Percentiles rank a stretch among this genome's conserved stretches.
These are phyloP conservation scores for Fraxinus cuspidata DNA, from an alignment of 257 asterid species.

Conservation along the genomic window DNA sequence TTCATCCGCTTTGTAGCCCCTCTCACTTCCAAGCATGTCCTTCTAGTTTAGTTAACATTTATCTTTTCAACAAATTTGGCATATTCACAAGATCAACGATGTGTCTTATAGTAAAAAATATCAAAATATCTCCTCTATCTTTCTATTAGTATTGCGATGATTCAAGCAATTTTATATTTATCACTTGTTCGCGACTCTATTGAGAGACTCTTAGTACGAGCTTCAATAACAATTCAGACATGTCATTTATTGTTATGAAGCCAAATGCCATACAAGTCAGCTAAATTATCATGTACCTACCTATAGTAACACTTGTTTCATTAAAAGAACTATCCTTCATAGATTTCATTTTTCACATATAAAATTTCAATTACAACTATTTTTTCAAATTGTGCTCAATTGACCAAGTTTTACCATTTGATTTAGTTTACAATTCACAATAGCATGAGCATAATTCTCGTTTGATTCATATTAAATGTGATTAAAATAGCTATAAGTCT, in stretches of 20 bases:
- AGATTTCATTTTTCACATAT: not conserved
- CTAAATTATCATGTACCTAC: not conserved
- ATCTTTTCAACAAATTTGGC: not conserved
- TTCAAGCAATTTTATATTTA: too few species aligned
- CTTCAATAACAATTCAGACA: not conserved
- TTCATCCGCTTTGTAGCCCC: not conserved
- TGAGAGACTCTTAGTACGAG: not conserved
- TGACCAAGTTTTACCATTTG: not conserved
- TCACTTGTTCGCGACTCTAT: not conserved
- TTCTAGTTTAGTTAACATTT: not conserved
- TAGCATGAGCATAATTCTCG: slow-evolving; percentile 12
- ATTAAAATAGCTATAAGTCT: slow-evolving; percentile 1
- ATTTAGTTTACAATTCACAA: slow-evolving; percentile 10
- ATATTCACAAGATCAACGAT: not conserved
- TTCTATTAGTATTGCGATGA: not conserved
- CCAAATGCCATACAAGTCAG: not conserved
- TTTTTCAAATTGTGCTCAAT: not conserved
- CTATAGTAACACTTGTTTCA: not conserved
- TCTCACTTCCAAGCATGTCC: not conserved
- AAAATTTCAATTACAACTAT: too few species aligned
- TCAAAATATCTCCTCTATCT: too few species aligned
- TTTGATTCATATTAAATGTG: slow-evolving; percentile 1
- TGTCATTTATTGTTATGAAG: not conserved
- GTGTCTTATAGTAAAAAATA: not conserved
- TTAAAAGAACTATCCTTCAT: not conserved